Percentiles rank a stretch among this genome's conserved stretches.
Conservation (phyloP, 257 asterid species). For the Voacanga thouarsii region DNA sequence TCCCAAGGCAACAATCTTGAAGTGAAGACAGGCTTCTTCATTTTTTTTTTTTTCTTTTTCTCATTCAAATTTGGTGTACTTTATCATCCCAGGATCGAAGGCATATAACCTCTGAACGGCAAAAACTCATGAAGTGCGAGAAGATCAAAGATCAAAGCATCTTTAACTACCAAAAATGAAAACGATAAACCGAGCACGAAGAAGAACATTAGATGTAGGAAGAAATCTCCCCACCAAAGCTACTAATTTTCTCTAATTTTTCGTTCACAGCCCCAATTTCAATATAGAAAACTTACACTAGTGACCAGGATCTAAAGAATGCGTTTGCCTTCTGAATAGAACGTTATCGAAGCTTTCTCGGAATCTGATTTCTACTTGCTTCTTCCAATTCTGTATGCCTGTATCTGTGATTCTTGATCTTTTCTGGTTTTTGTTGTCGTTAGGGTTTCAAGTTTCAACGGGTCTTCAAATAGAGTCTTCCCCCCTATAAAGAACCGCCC, state of each 20-base stretch:
- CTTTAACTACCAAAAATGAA: neutral
- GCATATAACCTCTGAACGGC: neutral
- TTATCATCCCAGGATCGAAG: neutral
- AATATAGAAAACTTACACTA: slow-evolving; percentile 4
- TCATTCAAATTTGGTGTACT: neutral
- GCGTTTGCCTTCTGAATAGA: neutral
- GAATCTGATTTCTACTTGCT: neutral
- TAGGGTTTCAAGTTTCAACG: neutral
- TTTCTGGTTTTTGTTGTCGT: neutral
- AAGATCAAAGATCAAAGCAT: neutral
- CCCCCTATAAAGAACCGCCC: neutral
- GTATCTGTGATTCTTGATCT: slow-evolving; percentile 5
- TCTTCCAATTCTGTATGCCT: neutral
- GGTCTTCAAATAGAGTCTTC: slow-evolving; percentile 2
- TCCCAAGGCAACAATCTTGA: neutral
- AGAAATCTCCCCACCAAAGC: neutral
- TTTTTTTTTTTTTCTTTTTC: neutral
- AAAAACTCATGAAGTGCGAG: neutral
- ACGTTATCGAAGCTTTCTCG: neutral
- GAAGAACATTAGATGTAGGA: neutral
- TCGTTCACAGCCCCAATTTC: neutral
- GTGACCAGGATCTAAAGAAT: neutral
- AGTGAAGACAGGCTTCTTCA: neutral
- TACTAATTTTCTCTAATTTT: neutral
- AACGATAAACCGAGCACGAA: neutral